These are phyloP conservation scores for Teunomyces lycoperdinae DNA, from an alignment of 805 yeast species.

Conservation along the genomic window DNA sequence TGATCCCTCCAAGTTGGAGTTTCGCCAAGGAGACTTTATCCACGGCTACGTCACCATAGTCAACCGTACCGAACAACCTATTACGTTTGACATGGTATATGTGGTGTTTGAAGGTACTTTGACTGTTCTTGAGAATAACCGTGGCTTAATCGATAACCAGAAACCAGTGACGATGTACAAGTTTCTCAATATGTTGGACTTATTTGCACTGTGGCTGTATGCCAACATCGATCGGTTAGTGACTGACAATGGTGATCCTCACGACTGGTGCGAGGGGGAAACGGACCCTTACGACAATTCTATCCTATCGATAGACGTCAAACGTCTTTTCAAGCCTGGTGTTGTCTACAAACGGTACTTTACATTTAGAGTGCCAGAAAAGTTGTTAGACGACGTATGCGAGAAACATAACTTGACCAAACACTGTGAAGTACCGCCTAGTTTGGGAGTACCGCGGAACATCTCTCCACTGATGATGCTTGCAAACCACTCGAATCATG, in stretches of 20 bases:
- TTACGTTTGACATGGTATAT: constrained; percentile 44
- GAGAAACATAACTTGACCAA: constrained; percentile 30
- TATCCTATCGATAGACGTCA: constrained; percentile 32
- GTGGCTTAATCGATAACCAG: constrained; percentile 18
- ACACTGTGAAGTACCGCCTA: constrained; percentile 38
- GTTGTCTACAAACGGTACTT: constrained; percentile 41
- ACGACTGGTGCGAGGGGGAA: constrained; percentile 45
- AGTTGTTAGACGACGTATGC: constrained; percentile 40
- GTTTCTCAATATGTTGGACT: constrained; percentile 42
- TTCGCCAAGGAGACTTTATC: constrained; percentile 39
- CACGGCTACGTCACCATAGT: constrained; percentile 42
- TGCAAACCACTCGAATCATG: constrained; percentile 16
- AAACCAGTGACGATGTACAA: constrained; percentile 30
- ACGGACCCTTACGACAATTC: constrained; percentile 41
- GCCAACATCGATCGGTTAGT: constrained; percentile 40
- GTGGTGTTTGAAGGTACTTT: constrained; percentile 41
- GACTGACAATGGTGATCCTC: constrained; percentile 28
- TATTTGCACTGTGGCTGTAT: constrained; percentile 44
- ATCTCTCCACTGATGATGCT: constrained; percentile 24
- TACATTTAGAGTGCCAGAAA: constrained; percentile 40
- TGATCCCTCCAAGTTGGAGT: constrained; percentile 32
- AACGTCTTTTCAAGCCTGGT: constrained; percentile 35
- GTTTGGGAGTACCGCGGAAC: constrained; percentile 31
- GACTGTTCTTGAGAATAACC: constrained; percentile 22
- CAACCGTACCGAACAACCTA: constrained; percentile 29